These are phyloP conservation scores for Leccinum olivaceopallidum DNA, from an alignment of 768 basidiomycete species.

Conservation along the genomic window DNA sequence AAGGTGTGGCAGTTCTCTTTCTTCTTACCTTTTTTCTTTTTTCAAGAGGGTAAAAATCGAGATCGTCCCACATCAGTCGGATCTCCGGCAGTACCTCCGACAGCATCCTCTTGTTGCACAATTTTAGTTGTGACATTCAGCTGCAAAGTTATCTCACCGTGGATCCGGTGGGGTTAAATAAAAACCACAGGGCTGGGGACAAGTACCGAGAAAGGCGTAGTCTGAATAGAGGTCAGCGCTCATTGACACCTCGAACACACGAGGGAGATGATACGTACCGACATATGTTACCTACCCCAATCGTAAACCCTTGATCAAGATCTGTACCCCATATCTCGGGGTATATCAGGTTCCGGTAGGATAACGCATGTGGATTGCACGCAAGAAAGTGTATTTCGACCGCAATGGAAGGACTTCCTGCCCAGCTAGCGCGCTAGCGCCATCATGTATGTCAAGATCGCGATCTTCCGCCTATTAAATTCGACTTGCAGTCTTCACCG, in stretches of 20 bases:
- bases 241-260: slow-evolving; percentile 8
- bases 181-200: slow-evolving; percentile 6
- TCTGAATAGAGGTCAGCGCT: slow-evolving; percentile 13
- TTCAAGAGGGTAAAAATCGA: neutral
- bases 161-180: slow-evolving; percentile 8
- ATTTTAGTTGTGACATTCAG: slow-evolving; percentile 24
- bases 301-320: slow-evolving; percentile 10
- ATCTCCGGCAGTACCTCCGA: neutral
- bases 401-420: slow-evolving; percentile 18
- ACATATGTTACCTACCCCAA: slow-evolving; percentile 4
- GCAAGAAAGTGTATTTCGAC: slow-evolving; percentile 8
- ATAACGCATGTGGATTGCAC: slow-evolving; percentile 15
- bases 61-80: neutral
- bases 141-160: slow-evolving; percentile 10
- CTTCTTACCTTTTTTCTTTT: neutral
- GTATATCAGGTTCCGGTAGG: slow-evolving; percentile 2
- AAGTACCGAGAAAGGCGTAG: slow-evolving; percentile 13
- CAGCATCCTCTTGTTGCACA: slow-evolving; percentile 13
- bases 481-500: slow-evolving; percentile 5
- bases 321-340: slow-evolving; percentile 26
- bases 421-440: slow-evolving; percentile 2
- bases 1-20: neutral
- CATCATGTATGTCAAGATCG: slow-evolving; percentile 5
- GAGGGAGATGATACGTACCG: slow-evolving; percentile 12
- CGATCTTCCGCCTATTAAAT: slow-evolving; percentile 16